These are phyloP conservation scores for Boeremia exigua DNA, from an alignment of 2,329 filamentous ascomycete genomes.

Conservation along the genomic window DNA sequence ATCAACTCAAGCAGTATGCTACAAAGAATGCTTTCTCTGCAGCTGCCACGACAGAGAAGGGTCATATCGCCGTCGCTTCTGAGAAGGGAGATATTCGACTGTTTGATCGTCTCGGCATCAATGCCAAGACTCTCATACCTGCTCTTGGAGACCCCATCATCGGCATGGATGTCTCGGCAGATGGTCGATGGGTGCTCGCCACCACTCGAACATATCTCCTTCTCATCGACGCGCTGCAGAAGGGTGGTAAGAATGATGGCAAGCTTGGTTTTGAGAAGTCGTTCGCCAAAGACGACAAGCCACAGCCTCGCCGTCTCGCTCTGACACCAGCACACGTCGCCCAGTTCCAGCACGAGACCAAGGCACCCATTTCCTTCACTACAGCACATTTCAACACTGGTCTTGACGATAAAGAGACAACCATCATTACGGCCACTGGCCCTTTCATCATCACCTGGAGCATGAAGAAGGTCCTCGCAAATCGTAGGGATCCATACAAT, in stretches of 20 bases:
- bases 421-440: constrained; percentile 94
- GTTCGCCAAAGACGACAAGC: constrained; percentile 91
- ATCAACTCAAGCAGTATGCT: constrained; percentile 91
- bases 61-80: constrained; percentile 94
- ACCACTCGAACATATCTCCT: constrained; percentile 95
- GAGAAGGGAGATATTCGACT: constrained; percentile 98
- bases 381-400: constrained; percentile 93
- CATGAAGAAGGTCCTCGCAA: constrained; percentile 83
- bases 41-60: constrained; percentile 92
- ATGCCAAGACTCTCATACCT: constrained; percentile 95
- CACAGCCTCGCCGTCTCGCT: constrained; percentile 86
- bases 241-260: constrained; percentile 92
- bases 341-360: constrained; percentile 96
- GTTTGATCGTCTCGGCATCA: constrained; percentile 94
- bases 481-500: constrained; percentile 85
- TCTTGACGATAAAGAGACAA: constrained; percentile 80
- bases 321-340: constrained; percentile 92
- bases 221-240: constrained; percentile 89
- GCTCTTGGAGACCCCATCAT: constrained; percentile 94
- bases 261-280: constrained; percentile 97
- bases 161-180: constrained; percentile 91
- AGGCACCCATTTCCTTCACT: constrained; percentile 84
- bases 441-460: constrained; percentile 98
- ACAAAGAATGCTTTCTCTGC: constrained; percentile 98
- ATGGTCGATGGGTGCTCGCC: constrained; percentile 93